These are phyloP conservation scores for Phytophthora sojae DNA, from an alignment of 352 stramenopile species.

Conservation along the genomic window DNA sequence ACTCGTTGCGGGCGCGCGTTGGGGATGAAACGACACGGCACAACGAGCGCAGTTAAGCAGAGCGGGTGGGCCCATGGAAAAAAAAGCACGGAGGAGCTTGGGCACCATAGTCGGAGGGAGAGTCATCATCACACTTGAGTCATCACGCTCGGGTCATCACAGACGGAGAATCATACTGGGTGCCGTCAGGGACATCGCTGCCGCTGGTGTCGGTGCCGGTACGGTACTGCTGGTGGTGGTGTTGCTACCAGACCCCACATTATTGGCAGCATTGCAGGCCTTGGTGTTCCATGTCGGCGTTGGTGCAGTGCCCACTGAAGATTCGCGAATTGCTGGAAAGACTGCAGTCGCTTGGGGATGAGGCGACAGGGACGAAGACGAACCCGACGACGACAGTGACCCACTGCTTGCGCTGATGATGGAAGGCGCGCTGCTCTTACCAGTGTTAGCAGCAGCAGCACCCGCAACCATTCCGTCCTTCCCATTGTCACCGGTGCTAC, in stretches of 20 bases:
- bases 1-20: constrained; percentile 22
- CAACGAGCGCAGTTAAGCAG: constrained; percentile 36
- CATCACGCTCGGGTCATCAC: background rate
- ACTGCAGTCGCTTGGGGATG: constrained; percentile 19
- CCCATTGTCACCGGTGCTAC: constrained; percentile 2
- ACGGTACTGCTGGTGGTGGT: constrained; percentile 3
- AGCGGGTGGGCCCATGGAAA: constrained; percentile 22
- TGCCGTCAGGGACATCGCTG: constrained; percentile 1
- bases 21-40: constrained; percentile 12
- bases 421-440: constrained; percentile 20
- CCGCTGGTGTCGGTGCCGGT: constrained; percentile 4
- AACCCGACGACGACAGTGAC: constrained; percentile 37
- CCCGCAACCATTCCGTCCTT: constrained; percentile 25
- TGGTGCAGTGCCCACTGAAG: constrained; percentile 1
- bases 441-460: constrained; percentile 3
- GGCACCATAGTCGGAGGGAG: background rate
- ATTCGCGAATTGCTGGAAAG: constrained; percentile 15
- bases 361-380: constrained; percentile 33
- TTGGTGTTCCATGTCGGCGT: constrained; percentile 11
- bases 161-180: constrained; percentile 4
- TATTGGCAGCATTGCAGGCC: background rate
- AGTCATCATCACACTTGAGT: constrained; percentile 5
- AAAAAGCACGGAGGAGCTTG: constrained; percentile 22
- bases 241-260: background rate
- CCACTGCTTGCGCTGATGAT: constrained; percentile 24